Percentiles rank a stretch among this genome's conserved stretches.
Evolutionary conservation across 371 early-diverging fungal species (phyloP).

Genomic region (Mortierella sp.): DNA sequence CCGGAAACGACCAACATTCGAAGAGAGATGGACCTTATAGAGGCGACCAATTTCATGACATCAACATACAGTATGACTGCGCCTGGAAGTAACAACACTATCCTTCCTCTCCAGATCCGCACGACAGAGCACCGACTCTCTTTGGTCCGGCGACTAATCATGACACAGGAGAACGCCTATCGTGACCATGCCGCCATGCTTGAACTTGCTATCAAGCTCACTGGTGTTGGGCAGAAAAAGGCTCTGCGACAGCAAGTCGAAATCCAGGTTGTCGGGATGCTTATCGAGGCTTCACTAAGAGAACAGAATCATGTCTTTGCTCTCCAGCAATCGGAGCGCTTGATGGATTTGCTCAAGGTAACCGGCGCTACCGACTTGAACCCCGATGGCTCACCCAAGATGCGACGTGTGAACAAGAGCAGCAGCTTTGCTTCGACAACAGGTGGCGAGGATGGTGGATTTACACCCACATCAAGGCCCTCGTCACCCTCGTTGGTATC

Average conservation of each 20-base stretch:
- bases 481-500: constrained; percentile 19
- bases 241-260: constrained; percentile 35
- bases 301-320: constrained; percentile 57
- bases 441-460: background rate
- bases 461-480: constrained; percentile 10
- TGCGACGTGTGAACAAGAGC: constrained; percentile 34
- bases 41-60: constrained; percentile 79
- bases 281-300: constrained; percentile 66
- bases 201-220: constrained; percentile 74
- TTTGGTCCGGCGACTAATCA: constrained; percentile 71
- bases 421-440: constrained; percentile 14
- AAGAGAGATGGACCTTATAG: constrained; percentile 77
- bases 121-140: constrained; percentile 74
- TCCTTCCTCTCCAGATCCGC: constrained; percentile 87
- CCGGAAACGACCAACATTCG: constrained; percentile 75
- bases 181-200: constrained; percentile 66
- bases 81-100: constrained; percentile 63
- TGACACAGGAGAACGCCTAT: constrained; percentile 68
- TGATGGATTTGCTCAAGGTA: constrained; percentile 47
- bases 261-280: constrained; percentile 53
- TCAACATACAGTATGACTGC: constrained; percentile 69
- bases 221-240: constrained; percentile 59
- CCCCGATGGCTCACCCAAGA: constrained; percentile 42
- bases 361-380: constrained; percentile 43
- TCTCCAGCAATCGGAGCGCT: constrained; percentile 40